Base-by-base conservation (phyloP, 495 filamentous ascomycete genomes). In the Penicillium canariense region DNA sequence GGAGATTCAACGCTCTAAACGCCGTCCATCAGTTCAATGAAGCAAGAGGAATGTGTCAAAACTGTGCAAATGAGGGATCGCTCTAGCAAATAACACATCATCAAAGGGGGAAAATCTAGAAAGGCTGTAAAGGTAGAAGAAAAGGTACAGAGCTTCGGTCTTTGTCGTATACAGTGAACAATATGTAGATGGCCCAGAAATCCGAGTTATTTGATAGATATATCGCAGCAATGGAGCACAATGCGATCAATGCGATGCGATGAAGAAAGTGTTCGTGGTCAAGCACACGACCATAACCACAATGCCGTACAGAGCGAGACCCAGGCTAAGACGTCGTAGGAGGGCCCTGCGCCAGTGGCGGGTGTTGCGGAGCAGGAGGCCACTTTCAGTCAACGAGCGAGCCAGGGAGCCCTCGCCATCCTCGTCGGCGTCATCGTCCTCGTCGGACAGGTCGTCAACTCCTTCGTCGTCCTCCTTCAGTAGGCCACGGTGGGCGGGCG, bases 241-340 rank as follows among this genome's bases (percentile, higher is more conserved):
- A 15, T 12, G n/a, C 18, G 11, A 40, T 62, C 62, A 84, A 68
- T 81, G 75, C 18, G 78, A 77, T 40, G 79, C 79, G 50, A 83
- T 72, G 44, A 90, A 89, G 59, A 92, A 82, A 9, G 85, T 85
- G 66, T 97, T 96, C 64, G 91, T 91, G 31, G 80, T 72, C 61
- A 98, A 71, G 65, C 93, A 97, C 36, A 91, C 83, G 8, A 89
- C 72, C 94, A 98, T 98, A 32, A 98, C 90, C 45, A 88, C 66
- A 5, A 87, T 50, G 8, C 94, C 94, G 72, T 97, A 98, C 15
- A 90, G 74, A 4, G 87, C 86, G 54, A 98, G 74, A 4, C 75
- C 86, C 22, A 97, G 70, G 50, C 90, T 85, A 48, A 90, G 69
- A 61, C 80, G 85, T 50, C 94, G 75, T 35, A 97, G 68, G 26